phyloP scores from a whole-genome alignment of 306 rosid genomes.

The Vigna hirtella region DNA sequence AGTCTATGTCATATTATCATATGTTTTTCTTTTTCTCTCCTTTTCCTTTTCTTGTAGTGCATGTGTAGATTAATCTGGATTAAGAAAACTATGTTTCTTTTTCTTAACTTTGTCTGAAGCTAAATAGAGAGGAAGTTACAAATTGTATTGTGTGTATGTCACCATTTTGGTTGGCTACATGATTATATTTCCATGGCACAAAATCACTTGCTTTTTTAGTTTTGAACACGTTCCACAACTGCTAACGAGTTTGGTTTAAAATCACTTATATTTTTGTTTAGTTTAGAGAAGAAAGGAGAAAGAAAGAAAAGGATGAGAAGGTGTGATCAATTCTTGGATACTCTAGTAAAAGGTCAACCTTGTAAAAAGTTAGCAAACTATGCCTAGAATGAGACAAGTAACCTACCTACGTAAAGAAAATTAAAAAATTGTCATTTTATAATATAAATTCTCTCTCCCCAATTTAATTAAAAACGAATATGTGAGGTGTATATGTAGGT shows the following conservation, averaged over 20 bases:
- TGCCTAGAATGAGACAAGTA: too few species aligned
- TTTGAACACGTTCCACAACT: neutral
- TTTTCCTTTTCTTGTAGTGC: neutral
- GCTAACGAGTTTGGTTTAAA: neutral
- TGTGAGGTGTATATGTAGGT: too few species aligned
- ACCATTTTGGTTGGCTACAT: neutral
- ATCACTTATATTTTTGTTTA: too few species aligned
- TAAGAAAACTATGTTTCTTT: neutral
- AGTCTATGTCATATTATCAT: neutral
- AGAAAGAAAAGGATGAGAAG: too few species aligned
- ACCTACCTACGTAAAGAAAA: too few species aligned
- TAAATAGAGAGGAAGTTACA: neutral
- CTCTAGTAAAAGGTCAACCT: too few species aligned
- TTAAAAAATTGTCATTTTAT: too few species aligned
- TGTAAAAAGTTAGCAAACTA: too few species aligned
- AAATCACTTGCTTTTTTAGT: neutral
- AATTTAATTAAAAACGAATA: too few species aligned
- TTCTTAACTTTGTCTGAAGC: neutral
- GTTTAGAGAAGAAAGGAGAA: too few species aligned
- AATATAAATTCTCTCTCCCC: too few species aligned
- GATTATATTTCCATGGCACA: neutral
- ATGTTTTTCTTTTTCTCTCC: neutral
- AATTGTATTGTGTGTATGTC: neutral
- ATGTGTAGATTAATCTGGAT: neutral
- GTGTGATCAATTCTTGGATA: too few species aligned